Evolutionary conservation across 2,329 filamentous ascomycete genomes (phyloP).

Genomic region (Zalaria sp.): DNA sequence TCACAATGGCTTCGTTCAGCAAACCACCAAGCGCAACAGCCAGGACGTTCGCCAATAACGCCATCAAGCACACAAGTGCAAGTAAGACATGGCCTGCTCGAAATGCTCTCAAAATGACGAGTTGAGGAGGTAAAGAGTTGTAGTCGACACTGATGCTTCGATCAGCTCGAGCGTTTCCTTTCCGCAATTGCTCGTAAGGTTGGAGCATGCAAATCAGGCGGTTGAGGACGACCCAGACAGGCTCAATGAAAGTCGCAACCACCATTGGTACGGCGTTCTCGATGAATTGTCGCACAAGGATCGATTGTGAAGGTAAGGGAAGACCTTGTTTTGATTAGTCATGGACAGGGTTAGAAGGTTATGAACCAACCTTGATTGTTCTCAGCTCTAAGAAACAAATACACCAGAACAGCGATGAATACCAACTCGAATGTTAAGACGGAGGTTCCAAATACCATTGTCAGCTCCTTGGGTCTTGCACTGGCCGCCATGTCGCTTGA

Average conservation of each 20-base stretch:
- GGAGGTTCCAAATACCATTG: too few relatives aligned
- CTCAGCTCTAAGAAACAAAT: too few relatives aligned
- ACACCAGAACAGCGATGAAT: too few relatives aligned
- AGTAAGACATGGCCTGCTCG: constrained; percentile 32
- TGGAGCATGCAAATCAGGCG: constrained; percentile 39
- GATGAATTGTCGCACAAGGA: constrained; percentile 25
- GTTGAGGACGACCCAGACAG: constrained; percentile 42
- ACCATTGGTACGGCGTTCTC: constrained; percentile 40
- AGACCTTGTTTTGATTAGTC: constrained; percentile 15
- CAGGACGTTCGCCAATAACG: constrained; percentile 38
- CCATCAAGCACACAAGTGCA: constrained; percentile 31
- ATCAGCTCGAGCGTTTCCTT: constrained; percentile 20
- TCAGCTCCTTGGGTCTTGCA: too few relatives aligned
- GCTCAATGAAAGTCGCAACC: constrained; percentile 42
- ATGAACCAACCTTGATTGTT: too few relatives aligned
- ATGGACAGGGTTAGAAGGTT: too few relatives aligned
- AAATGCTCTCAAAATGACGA: constrained; percentile 33
- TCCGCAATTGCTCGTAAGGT: constrained; percentile 37
- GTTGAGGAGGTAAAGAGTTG: constrained; percentile 40
- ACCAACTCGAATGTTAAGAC: too few relatives aligned
- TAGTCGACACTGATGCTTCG: constrained; percentile 33
- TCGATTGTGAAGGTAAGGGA: constrained; percentile 19
- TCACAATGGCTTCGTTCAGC: constrained; percentile 25
- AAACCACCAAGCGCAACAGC: constrained; percentile 38
- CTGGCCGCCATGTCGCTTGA: too few relatives aligned